These are phyloP conservation scores for Angomonas ambiguus DNA, from an alignment of 208 protist genomes.

Conservation along the genomic window DNA sequence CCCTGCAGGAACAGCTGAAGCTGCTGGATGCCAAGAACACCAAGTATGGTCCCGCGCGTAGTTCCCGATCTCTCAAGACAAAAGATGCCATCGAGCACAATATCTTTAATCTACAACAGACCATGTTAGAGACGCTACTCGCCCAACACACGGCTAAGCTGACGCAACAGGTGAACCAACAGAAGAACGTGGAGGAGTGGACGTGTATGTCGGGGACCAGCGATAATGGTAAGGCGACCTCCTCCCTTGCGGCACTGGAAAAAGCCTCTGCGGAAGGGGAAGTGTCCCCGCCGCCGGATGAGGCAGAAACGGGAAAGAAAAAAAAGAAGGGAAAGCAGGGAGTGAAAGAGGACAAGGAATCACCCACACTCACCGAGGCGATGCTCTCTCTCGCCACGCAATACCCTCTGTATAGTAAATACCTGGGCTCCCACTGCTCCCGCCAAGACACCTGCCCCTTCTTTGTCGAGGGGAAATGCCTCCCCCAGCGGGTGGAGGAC, in stretches of 20 bases:
- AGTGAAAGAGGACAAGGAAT: neutral
- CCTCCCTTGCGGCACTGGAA: neutral
- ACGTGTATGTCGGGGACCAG: constrained; percentile 1
- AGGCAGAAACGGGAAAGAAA: neutral
- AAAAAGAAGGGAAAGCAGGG: constrained; percentile 6
- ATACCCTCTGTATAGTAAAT: constrained; percentile 44
- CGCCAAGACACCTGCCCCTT: constrained; percentile 75
- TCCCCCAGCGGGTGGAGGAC: constrained; percentile 66
- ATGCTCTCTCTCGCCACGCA: neutral
- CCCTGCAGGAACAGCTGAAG: constrained; percentile 23
- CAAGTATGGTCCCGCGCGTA: constrained; percentile 25
- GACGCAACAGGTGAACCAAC: constrained; percentile 24
- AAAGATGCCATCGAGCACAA: constrained; percentile 43
- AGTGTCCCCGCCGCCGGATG: neutral
- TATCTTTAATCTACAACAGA: constrained; percentile 70
- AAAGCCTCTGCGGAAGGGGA: too few species aligned
- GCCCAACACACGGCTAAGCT: constrained; percentile 54
- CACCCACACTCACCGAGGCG: neutral
- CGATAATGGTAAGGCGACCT: neutral
- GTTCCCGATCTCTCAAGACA: constrained; percentile 32
- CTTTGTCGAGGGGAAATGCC: constrained; percentile 77
- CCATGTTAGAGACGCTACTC: constrained; percentile 60
- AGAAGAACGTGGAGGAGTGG: neutral
- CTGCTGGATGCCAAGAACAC: constrained; percentile 16
- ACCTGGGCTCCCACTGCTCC: constrained; percentile 66